Base-by-base conservation (phyloP, 352 stramenopile species). In the Phytophthora nicotianae region DNA sequence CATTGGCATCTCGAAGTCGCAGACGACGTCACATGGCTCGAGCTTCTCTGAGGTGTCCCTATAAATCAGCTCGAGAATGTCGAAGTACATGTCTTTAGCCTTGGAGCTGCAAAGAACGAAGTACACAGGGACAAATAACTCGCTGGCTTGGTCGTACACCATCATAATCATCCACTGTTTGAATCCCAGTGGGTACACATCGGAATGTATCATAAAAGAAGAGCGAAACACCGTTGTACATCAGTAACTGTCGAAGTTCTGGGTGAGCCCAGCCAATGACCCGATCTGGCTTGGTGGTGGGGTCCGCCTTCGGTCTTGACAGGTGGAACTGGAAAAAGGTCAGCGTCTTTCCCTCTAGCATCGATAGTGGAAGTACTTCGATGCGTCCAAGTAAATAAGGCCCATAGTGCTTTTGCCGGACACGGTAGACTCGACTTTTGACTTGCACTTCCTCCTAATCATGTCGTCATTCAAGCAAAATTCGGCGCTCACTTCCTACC, bases 61-160 rank as follows among this genome's bases (percentile, higher is more conserved):
- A 16, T 37, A 50, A 9, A 50, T 33, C 23, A 37, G 23, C 42
- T 33, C 42, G 16, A 49, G 42, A 23, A 50, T 50, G 24, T 23
- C 32, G 16, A 40, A 41, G 27, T 52, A 41, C 46, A 27, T 52
- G 46, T 52, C n/a, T 3, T 52, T 42, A 14, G 27, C n/a, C 26
- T 52, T 52, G 5, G 16, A 41, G 32, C 46, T 52, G 14, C 33
- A 55, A 0, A 46, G 49, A 7, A 46, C 49, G 10, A 46, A 55
- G 33, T 55, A 55, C 0, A 55, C 32, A 9, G 32, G 49, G 5
- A 55, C 16, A 23, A 55, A 55, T 3, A 47, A 14, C 49, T 45
- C 40, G 17, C 51, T 59, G n/a, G 52, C 41, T 19, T 60, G 21
- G 26, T 52, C 41, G n/a, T 60, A 41, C 16, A 52, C 41, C 52